Evolutionary conservation across 2,329 filamentous ascomycete species (phyloP), one percentile per base, ranked within the genome.

Genomic region (Diaporthe batatas): DNA sequence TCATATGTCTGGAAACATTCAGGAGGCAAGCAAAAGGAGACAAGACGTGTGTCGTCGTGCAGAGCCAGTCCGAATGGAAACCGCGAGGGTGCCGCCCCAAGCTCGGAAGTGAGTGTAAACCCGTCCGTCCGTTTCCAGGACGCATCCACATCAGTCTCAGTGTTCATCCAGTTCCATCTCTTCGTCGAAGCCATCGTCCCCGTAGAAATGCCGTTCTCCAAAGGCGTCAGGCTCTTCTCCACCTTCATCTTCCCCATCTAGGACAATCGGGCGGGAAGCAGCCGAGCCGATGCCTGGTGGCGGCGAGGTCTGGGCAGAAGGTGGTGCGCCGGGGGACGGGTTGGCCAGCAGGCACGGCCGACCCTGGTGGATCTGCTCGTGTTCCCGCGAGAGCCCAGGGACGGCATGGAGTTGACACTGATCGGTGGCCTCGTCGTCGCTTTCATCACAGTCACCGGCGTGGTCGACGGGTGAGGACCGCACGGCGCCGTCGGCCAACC

Each of bases 191-290:
- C 42, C 53, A 18, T 62, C 68, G 29, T 42, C 54, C 3, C 39
- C 68, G 8, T 53, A 36, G 14, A 62, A 62, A 59, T 62, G 68
- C 55, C 44, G 42, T 16, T 70, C 68, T 23, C 68, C 55, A 23
- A 70, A 70, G 18, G 34, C 68, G 11, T 70, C 54, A 59, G 54
- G 54, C 16, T 39, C 42, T 25, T 51, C 54, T 25, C 49, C 54
- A 8, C 14, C 54, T n/a, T 59, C 54, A 5, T 62, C 32, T 2
- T 51, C 29, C 6, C 36, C 55, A 16, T 54, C 49, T n/a, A 53
- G 18, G n/a, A 70, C 6, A 12, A 70, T 70, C 4, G 68, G 68
- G 14, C 32, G 44, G 54, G 54, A 70, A 21, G 42, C 54, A 51
- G n/a, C 42, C 42, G 42, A 59, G 29, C 39, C 44, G 18, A 29